phyloP scores from a whole-genome alignment of 1,284 basidiomycete species.

The Nidula niveotomentosa region DNA sequence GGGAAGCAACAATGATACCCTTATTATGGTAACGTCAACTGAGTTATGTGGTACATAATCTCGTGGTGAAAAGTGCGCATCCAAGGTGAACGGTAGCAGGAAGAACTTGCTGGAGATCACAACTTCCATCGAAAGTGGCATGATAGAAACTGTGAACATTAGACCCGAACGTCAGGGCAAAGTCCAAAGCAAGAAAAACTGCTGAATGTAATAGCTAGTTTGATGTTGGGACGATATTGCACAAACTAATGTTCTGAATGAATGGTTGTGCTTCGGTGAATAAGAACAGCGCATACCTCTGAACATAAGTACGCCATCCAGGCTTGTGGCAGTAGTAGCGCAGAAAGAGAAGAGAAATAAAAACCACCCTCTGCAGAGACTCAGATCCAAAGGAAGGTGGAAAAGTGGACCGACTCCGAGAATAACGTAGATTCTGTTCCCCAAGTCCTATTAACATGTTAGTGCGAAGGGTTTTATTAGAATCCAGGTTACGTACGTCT shows the following conservation, averaged over 20 bases:
- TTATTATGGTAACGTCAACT: not conserved
- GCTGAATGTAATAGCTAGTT: not conserved
- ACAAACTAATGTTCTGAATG: not conserved
- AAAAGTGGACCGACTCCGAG: not conserved
- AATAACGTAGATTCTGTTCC: not conserved
- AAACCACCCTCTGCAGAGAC: not conserved
- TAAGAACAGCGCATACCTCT: not conserved
- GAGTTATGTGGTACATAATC: not conserved
- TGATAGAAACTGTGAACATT: not conserved
- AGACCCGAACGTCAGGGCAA: not conserved
- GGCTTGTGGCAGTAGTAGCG: not conserved
- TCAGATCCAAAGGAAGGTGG: not conserved
- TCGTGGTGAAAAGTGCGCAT: not conserved
- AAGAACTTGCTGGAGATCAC: not conserved
- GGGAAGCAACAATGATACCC: not conserved
- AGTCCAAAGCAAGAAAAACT: not conserved
- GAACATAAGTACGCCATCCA: not conserved
- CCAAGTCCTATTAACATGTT: not conserved
- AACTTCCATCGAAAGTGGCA: not conserved
- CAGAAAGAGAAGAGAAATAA: not conserved
- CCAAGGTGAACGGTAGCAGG: not conserved
- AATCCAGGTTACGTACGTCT: not conserved
- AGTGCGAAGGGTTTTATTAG: not conserved
- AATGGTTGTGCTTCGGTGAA: not conserved
- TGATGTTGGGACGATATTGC: not conserved